Evolutionary conservation across 164 flowering plant species (phyloP), one percentile per base, ranked within the genome.

Genomic region (Magnolia kwangsiensis): DNA sequence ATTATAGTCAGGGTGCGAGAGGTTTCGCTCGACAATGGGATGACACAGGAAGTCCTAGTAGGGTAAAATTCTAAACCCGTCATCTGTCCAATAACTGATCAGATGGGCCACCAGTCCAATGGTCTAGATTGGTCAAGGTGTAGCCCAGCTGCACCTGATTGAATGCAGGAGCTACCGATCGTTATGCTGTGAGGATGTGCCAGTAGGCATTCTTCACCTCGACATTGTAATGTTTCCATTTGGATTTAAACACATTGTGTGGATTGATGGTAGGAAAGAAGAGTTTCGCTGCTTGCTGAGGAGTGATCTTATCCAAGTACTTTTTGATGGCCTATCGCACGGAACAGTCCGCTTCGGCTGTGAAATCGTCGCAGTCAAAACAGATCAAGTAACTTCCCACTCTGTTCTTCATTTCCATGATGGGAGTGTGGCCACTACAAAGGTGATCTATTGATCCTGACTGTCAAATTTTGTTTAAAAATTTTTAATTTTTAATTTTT

Each of bases 201-300:
- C 37, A 3, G 37, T 2, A 31, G 37, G 24, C 24, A 23, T 23
- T 23, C 24, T 23, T 23, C 24, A 23, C 24, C 24, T 23, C 24
- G 24, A 23, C 24, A 23, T 23, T 23, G 24, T 23, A 23, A 23
- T 23, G 24, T 23, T 31, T 31, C 37, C 4, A 3, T 31, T 31
- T 31, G 37, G 37, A 31, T 31, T 31, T 31, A n/a, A 31, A 3
- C 37, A 31, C 1, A 2, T 55, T 37, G 51, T 45, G 13, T 9
- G n/a, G 20, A 23, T 23, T 23, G n/a, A 20, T 45, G 23, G 18
- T 50, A 86, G 88, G 73, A 31, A 65, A 7, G 87, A 84, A 18
- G 92, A 89, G 69, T 69, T 71, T 24, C 82, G 90, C 18, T 86
- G 89, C 73, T 50, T 87, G 63, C 78, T 72, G 66, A 78, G 92